Conservation (phyloP, 208 protist genomes). For the Acanthamoeba culbertsoni region DNA sequence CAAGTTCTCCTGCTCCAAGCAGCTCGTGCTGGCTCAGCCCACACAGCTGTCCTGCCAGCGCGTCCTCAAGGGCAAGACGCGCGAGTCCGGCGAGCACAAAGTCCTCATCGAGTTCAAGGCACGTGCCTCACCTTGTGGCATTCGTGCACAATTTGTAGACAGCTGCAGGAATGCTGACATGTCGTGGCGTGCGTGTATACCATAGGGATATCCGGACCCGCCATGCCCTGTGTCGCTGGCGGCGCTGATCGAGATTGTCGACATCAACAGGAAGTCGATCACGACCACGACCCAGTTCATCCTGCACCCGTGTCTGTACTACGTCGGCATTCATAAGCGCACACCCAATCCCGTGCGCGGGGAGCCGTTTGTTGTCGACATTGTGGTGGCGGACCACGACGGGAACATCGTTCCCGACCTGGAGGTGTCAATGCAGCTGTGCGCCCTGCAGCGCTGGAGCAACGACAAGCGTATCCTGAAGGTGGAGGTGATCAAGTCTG, state of each 20-base stretch:
- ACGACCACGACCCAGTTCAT: slow-evolving; percentile 46
- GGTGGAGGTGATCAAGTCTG: background rate
- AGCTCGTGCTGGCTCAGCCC: background rate
- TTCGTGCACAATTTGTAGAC: background rate
- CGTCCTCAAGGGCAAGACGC: slow-evolving; percentile 36
- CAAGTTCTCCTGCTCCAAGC: background rate
- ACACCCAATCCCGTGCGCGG: background rate
- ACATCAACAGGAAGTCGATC: slow-evolving; percentile 54
- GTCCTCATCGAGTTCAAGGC: slow-evolving; percentile 50
- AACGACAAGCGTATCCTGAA: background rate
- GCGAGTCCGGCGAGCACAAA: slow-evolving; percentile 38
- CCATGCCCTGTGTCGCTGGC: slow-evolving; percentile 41
- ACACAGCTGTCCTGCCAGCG: slow-evolving; percentile 7
- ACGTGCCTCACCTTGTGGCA: no score
- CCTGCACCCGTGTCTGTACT: slow-evolving; percentile 56
- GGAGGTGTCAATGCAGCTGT: background rate
- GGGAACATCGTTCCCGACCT: background rate
- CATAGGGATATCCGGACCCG: slow-evolving; percentile 38
- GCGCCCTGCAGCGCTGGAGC: background rate
- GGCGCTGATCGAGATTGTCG: slow-evolving; percentile 51
- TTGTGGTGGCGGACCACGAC: slow-evolving; percentile 49
- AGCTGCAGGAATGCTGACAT: background rate
- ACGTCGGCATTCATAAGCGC: slow-evolving; percentile 40
- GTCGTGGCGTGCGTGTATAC: background rate
- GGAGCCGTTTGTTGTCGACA: slow-evolving; percentile 10